These are phyloP conservation scores for Stephania japonica DNA, from an alignment of 164 flowering plant genomes.

Conservation along the genomic window DNA sequence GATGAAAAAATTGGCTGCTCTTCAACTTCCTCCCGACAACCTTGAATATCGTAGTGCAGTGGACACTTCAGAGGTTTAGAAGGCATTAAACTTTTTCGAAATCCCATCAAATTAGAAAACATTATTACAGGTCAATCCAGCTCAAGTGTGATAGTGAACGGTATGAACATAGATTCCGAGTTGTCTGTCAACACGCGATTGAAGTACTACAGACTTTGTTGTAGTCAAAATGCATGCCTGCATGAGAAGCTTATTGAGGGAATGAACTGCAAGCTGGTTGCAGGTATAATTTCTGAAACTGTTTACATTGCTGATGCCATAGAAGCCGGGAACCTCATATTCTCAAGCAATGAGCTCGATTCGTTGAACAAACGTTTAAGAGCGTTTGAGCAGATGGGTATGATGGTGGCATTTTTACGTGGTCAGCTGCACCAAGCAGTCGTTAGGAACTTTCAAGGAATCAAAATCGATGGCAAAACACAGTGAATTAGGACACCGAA, in stretches of 20 bases:
- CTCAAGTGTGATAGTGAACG: conserved; percentile 26
- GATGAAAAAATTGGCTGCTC: conserved; percentile 16
- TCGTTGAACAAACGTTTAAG: conserved; percentile 38
- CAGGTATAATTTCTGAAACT: conserved; percentile 31
- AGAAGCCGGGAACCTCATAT: conserved; percentile 25
- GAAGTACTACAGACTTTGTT: conserved; percentile 36
- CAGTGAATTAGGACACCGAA: no score
- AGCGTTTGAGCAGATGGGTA: conserved; percentile 45
- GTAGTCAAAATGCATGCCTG: conserved; percentile 30
- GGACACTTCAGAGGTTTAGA: conserved; percentile 25
- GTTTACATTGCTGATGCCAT: conserved; percentile 35
- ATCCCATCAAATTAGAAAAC: conserved; percentile 17
- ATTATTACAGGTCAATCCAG: conserved; percentile 17
- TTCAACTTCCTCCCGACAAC: not conserved
- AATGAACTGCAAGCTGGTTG: conserved; percentile 23
- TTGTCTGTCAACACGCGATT: conserved; percentile 19
- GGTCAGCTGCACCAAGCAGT: conserved; percentile 24
- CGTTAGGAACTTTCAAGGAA: conserved; percentile 21
- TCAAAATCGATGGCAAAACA: conserved; percentile 20
- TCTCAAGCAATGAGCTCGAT: conserved; percentile 23
- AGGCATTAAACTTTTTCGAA: conserved; percentile 17
- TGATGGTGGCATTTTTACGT: conserved; percentile 44
- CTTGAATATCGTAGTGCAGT: conserved; percentile 18
- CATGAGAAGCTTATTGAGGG: conserved; percentile 27
- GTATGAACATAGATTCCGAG: conserved; percentile 28